These are phyloP conservation scores for Linum tenue DNA, from an alignment of 345 rosid species.

Conservation along the genomic window DNA sequence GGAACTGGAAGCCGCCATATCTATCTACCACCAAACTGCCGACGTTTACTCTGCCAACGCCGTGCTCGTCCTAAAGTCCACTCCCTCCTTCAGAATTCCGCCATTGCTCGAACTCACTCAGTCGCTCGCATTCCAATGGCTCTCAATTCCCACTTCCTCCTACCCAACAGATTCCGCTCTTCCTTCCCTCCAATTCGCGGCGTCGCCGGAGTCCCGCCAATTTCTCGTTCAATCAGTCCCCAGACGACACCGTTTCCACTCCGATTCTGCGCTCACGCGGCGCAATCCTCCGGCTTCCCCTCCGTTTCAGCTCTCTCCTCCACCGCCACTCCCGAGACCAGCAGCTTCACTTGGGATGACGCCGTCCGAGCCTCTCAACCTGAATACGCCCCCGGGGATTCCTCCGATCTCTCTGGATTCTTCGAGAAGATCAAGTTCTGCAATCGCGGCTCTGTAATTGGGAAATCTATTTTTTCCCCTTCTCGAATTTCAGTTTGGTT, in stretches of 20 bases:
- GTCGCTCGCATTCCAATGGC: neutral
- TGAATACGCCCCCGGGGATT: conserved; percentile 20
- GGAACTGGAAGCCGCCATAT: no score
- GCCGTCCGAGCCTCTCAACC: conserved; percentile 36
- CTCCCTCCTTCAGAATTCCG: neutral
- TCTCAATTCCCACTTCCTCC: neutral
- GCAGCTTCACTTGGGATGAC: conserved; percentile 71
- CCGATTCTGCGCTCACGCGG: neutral
- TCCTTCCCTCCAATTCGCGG: neutral
- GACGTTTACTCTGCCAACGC: no score
- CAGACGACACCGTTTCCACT: neutral
- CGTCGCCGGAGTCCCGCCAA: neutral
- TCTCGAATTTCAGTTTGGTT: neutral
- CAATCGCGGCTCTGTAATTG: conserved; percentile 63
- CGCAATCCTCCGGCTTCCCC: neutral
- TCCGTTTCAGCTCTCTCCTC: neutral
- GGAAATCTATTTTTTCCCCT: neutral
- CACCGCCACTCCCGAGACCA: no score
- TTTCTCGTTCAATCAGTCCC: neutral
- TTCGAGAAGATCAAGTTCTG: conserved; percentile 48
- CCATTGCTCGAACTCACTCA: neutral
- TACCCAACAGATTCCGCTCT: neutral
- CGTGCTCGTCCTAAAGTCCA: no score
- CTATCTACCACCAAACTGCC: no score
- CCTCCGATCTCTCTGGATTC: conserved; percentile 53